Base-by-base conservation (phyloP, 495 filamentous ascomycete genomes). In the Elasticomyces elasticus region DNA sequence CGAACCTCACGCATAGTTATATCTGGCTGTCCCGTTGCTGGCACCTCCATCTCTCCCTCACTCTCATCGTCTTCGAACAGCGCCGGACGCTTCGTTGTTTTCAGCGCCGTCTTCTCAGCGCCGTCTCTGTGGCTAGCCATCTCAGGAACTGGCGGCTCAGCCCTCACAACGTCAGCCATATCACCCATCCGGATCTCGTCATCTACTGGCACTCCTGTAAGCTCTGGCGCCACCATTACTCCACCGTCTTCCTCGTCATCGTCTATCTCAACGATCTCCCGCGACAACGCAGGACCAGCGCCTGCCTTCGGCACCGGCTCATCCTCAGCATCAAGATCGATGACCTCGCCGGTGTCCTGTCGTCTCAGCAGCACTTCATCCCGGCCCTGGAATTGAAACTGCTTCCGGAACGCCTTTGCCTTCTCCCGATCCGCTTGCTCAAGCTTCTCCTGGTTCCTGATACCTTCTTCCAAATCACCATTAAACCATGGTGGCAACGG, bases 401-500 rank as follows among this genome's bases (percentile, higher is more conserved):
- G 46, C 51, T 58, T 54, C 50, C 61, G 57, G n/a, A 40, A 58
- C 30, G 66, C 58, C 40, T 49, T 54, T 17, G 57, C 54, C 46
- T 38, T 35, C 52, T 66, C 42, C 51, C 62, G 38, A 17, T 66
- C 64, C 38, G 63, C 46, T 23, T 59, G 63, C 52, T 70, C 68
- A 22, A 65, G 38, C 20, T 48, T 51, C 48, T 61, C 61, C 58
- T 73, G 66, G 33, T 62, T 65, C 15, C 66, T 67, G 61, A 67
- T 20, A 15, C 66, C 67, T 22, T 65, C 51, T 25, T 66, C 35
- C 20, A 69, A 65, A 49, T 69, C 62, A 2, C 76, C 74, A 22
- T 75, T 73, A 62, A 98, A 86, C 92, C 92, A 98, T 4, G 92
- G 91, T 0, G 92, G 92, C 27, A 96, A 65, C 12, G 83, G 82